phyloP scores from a whole-genome alignment of 2,329 filamentous ascomycete genomes.

The Epichloe uncinata region DNA sequence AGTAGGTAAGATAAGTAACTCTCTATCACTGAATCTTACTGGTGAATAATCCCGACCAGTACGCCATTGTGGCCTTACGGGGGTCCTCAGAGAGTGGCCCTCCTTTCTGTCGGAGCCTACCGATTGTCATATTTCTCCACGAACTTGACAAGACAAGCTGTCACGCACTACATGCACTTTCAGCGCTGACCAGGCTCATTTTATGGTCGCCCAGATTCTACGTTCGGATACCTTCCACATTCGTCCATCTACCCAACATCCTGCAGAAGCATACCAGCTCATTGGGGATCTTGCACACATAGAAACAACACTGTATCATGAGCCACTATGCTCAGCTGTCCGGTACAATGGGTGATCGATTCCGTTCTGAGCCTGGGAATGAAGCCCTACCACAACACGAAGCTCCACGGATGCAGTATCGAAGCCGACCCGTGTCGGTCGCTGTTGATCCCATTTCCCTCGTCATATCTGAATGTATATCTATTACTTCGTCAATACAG shows the following conservation, averaged over 20 bases:
- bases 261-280: background rate
- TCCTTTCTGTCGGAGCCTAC: background rate
- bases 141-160: background rate
- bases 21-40: too few species aligned
- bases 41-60: too few species aligned
- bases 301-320: constrained; percentile 1
- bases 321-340: constrained; percentile 2
- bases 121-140: background rate
- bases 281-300: background rate
- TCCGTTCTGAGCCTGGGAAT: background rate
- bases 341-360: background rate
- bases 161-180: background rate
- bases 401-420: constrained; percentile 40
- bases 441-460: constrained; percentile 83
- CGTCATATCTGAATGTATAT: constrained; percentile 97
- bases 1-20: too few species aligned
- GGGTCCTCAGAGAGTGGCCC: background rate
- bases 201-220: background rate
- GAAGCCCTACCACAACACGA: constrained; percentile 9
- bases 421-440: constrained; percentile 55
- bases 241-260: background rate
- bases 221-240: background rate
- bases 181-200: background rate
- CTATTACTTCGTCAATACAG: constrained; percentile 94
- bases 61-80: too few species aligned